Evolutionary conservation across 495 filamentous ascomycete species (phyloP).

Genomic region (Tuber magnatum): DNA sequence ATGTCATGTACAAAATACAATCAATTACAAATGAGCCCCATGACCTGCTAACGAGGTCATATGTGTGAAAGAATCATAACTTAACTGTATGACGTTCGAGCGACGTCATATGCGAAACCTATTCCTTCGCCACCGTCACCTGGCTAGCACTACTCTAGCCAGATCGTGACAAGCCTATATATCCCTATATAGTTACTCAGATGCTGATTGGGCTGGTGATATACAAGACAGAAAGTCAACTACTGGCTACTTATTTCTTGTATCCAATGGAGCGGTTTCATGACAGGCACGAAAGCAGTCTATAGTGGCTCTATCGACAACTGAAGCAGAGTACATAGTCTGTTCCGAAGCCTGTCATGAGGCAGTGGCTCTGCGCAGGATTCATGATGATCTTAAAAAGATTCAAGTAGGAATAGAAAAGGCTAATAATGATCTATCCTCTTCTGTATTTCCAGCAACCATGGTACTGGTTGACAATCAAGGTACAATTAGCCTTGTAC

Average conservation of each 20-base stretch:
- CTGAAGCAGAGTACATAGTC: not conserved
- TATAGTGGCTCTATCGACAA: not conserved
- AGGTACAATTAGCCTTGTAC: not conserved
- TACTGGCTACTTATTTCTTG: not conserved
- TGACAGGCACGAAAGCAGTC: not conserved
- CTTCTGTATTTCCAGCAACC: not conserved
- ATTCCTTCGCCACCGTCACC: no score
- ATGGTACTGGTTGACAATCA: not conserved
- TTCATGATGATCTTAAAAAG: not conserved
- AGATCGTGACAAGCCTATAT: no score
- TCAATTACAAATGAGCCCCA: no score
- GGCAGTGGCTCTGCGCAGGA: not conserved
- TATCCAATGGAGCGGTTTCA: not conserved
- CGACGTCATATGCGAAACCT: no score
- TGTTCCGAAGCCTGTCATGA: not conserved
- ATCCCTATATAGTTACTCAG: not conserved
- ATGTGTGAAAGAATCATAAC: no score
- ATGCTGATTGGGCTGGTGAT: not conserved
- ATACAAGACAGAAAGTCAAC: not conserved
- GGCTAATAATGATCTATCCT: not conserved
- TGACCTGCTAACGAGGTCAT: no score
- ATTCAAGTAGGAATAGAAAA: not conserved
- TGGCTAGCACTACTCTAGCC: no score
- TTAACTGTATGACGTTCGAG: no score
- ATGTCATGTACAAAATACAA: no score